Conservation (phyloP, 495 filamentous ascomycete species). For the Neurospora sublineolata region DNA sequence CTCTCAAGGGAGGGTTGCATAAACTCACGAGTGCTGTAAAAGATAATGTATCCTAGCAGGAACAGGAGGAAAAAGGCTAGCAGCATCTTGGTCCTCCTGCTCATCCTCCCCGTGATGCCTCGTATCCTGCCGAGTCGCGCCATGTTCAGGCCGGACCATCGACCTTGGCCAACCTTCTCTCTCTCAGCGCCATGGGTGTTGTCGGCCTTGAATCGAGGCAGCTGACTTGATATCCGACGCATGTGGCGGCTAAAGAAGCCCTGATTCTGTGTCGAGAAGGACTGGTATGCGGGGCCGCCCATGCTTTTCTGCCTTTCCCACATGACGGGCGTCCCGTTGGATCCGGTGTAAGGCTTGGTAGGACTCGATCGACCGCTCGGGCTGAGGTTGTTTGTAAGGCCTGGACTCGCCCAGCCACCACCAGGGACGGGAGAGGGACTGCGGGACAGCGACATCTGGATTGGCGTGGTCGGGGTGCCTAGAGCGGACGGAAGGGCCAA, state of each 20-base stretch:
- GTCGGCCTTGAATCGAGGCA: slow-evolving; percentile 54
- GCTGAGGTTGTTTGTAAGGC: slow-evolving; percentile 44
- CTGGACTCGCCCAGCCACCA: slow-evolving; percentile 81
- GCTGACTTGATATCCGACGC: slow-evolving; percentile 56
- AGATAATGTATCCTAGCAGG: slow-evolving; percentile 52
- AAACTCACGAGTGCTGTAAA: slow-evolving; percentile 58
- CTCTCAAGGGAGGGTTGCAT: slow-evolving; percentile 3
- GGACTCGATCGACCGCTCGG: slow-evolving; percentile 61
- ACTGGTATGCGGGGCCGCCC: slow-evolving; percentile 58
- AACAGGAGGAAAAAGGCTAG: slow-evolving; percentile 46
- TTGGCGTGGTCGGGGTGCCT: slow-evolving; percentile 41
- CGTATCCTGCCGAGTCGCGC: slow-evolving; percentile 29
- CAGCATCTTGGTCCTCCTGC: slow-evolving; percentile 44
- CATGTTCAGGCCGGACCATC: slow-evolving; percentile 25
- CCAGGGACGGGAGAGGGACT: slow-evolving; percentile 72
- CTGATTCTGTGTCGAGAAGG: slow-evolving; percentile 66
- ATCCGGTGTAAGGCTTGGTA: slow-evolving; percentile 33
- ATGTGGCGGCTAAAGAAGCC: slow-evolving; percentile 76
- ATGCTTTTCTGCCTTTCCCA: slow-evolving; percentile 71
- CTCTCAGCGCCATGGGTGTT: slow-evolving; percentile 52
- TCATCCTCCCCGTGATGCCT: slow-evolving; percentile 27
- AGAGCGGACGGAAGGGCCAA: slow-evolving; percentile 5
- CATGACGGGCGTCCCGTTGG: slow-evolving; percentile 49
- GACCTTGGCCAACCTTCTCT: slow-evolving; percentile 53
- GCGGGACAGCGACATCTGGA: slow-evolving; percentile 78